Evolutionary conservation across 345 rosid genomes (phyloP), one percentile per base, ranked within the genome.

Genomic region (Sisymbrium irio): DNA sequence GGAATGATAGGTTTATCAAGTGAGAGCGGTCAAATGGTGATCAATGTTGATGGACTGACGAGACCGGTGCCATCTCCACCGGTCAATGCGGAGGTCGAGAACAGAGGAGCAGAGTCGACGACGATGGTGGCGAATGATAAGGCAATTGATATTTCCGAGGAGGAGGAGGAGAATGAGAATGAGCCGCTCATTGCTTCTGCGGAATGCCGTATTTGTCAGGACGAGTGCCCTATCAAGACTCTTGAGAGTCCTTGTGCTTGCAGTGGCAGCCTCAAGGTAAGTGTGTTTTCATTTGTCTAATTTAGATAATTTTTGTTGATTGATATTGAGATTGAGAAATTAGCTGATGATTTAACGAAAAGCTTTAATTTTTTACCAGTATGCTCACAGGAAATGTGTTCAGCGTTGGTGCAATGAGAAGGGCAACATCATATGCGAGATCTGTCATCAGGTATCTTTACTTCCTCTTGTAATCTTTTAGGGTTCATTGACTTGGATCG

Each of bases 361-460:
- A 18, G 15, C 28, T 62, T 7, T 2, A 36, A 3, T 18, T 9
- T 59, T 61, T 49, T 17, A 33, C 66, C 80, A 89, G 96, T 91
- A 83, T 81, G 97, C 98, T 57, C 96, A 94, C 73, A 82, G 93
- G 45, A 89, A 89, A 73, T 94, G 98, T 71, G 91, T 94, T 72
- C 96, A 94, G 71, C 97, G 87, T 68, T 94, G 98, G 98, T 94
- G 97, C 84, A 83, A 91, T 60, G 97, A 94, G 80, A 94, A 94
- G 77, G 93, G 97, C 15, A 90, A 94, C 54, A 88, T 77, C 47
- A 80, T 80, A 15, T 94, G 98, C 53, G 98, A 94, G 81, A 94
- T 94, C 41, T 91, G 97, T 65, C 96, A 91, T 81, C 91, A 89
- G 98, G 97, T 91, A 78, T 46, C 35, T 7, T 46, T 71, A 30